Base-by-base conservation (phyloP, 116 monocot genomes). In the Posidonia oceanica region DNA sequence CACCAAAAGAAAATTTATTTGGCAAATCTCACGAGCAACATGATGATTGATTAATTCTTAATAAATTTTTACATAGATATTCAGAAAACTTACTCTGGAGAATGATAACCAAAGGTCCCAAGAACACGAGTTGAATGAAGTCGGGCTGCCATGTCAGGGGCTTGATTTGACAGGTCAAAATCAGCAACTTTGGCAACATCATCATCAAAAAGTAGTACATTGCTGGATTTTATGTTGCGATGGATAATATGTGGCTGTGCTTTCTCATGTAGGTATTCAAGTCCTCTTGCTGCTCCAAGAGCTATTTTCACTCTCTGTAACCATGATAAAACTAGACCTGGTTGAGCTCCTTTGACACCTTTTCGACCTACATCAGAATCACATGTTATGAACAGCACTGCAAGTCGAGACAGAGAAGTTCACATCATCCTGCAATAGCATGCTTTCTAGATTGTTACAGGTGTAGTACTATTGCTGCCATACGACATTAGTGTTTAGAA, bases 101-200 rank as follows among this genome's bases (percentile, higher is more conserved):
- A 80, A 71, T 84, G 82, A 74, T 90, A 90, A 66, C 86, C 84
- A 80, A 90, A 90, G 2, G 90, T 90, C 67, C 86, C 90, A 67
- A 90, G 82, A 21, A 90, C 86, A 52, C 84, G 75, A 66, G 86
- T 90, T 48, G 86, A 86, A 41, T 86, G 86, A 72, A 86, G 86
- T 3, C 82, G 90, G 37, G 86, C 84, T 21, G 90, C 86, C 76
- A 67, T 80, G 61, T 82, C 86, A 59, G 84, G 84, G 51, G 82
- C 75, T 74, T 86, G 90, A 77, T 82, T 84, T 54, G 90, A 90
- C 15, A 84, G 75, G 70, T 86, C 84, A 75, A 90, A 90, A 70
- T 90, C 90, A 18, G 82, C 90, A 61, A 86, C 79, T 55, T 90
- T 90, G n/a, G 90, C 86, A 44, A 82, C 80, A 66, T 90, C 77